These are phyloP conservation scores for Stipa capillata DNA, from an alignment of 176 grass and related monocot species.

Conservation along the genomic window DNA sequence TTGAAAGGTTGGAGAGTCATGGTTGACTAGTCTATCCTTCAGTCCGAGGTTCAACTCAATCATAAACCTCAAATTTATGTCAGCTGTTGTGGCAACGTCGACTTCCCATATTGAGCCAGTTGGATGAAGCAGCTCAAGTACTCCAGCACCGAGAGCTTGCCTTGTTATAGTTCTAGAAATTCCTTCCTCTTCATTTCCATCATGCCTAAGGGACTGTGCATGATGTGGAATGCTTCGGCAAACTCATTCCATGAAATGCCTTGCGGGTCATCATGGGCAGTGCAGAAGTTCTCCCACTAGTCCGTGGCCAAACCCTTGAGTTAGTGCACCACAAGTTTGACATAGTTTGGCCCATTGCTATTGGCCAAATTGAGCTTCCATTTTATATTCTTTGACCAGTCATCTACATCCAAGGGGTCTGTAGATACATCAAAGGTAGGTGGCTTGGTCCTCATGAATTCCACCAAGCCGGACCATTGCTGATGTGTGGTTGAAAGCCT, in stretches of 20 bases:
- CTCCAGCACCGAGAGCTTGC: too few relatives aligned
- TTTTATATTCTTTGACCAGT: too few relatives aligned
- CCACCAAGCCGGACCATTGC: too few relatives aligned
- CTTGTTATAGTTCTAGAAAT: not conserved
- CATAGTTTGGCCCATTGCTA: not conserved
- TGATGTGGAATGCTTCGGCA: not conserved
- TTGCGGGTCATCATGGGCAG: not conserved
- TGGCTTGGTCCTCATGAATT: too few relatives aligned
- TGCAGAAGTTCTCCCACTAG: not conserved
- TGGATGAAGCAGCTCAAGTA: too few relatives aligned
- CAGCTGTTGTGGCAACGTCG: not conserved
- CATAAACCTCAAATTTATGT: not conserved
- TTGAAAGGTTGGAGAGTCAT: not conserved
- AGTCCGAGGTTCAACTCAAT: not conserved
- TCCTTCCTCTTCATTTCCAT: not conserved
- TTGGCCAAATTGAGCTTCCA: not conserved
- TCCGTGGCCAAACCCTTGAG: not conserved
- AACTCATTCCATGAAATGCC: not conserved
- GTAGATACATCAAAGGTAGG: too few relatives aligned
- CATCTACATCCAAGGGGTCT: too few relatives aligned
- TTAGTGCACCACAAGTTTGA: not conserved
- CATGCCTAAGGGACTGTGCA: not conserved
- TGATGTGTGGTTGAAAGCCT: too few relatives aligned
- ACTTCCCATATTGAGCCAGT: not conserved
- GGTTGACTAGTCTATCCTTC: not conserved